Evolutionary conservation across 148 eudicot genomes (phyloP).

Genomic region (Rhododendron molle): DNA sequence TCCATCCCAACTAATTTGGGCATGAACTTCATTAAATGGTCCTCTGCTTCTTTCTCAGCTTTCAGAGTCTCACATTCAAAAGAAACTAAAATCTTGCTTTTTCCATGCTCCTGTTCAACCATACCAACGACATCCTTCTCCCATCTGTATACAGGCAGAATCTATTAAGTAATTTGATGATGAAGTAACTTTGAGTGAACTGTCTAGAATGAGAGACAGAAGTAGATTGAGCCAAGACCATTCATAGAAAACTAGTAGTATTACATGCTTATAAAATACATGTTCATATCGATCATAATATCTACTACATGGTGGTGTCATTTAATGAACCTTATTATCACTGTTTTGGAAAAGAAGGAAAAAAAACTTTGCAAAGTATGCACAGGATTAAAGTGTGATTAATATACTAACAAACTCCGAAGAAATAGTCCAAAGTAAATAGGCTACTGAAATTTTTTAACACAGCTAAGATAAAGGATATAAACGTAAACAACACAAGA

Average conservation of each 20-base stretch:
- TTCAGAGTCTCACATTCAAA: constrained; percentile 88
- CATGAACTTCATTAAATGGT: constrained; percentile 79
- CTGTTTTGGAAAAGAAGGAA: background rate
- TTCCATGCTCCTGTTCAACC: constrained; percentile 57
- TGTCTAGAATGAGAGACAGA: background rate
- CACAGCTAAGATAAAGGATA: too few species aligned
- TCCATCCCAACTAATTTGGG: constrained; percentile 93
- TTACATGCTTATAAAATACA: background rate
- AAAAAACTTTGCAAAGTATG: background rate
- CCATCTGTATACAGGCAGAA: constrained; percentile 51
- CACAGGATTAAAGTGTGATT: background rate
- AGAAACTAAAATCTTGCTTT: constrained; percentile 52
- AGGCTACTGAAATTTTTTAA: background rate
- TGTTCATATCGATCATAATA: background rate
- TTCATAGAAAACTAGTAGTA: background rate
- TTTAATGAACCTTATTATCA: background rate
- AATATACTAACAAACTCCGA: background rate
- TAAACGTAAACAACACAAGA: background rate
- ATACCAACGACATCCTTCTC: constrained; percentile 74
- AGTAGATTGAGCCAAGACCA: background rate
- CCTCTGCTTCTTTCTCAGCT: constrained; percentile 91
- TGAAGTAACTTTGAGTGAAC: background rate
- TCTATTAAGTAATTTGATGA: background rate
- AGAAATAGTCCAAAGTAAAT: background rate
- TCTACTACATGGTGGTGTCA: background rate